Conservation (phyloP, 2,329 filamentous ascomycete genomes). For the Apiospora koreana region DNA sequence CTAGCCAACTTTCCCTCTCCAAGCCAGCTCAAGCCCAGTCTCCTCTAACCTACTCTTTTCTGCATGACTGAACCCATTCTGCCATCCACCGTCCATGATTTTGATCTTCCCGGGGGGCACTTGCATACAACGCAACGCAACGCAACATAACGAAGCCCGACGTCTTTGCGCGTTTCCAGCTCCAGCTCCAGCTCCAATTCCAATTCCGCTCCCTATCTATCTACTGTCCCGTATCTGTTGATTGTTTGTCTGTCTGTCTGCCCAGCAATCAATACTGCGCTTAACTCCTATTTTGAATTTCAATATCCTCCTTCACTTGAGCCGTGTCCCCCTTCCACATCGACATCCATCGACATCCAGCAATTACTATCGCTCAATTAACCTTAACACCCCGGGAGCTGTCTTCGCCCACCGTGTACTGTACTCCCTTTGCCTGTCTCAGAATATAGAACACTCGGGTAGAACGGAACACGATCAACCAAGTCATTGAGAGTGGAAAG, state of each 20-base stretch:
- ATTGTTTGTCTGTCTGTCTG: background rate
- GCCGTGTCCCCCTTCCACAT: background rate
- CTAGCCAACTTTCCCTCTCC: slow-evolving; percentile 3
- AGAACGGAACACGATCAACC: background rate
- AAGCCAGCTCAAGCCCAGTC: background rate
- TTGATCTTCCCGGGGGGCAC: slow-evolving; percentile 7
- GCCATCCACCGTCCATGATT: slow-evolving; percentile 5
- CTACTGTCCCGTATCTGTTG: background rate
- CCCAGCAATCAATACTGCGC: background rate
- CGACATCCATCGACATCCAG: background rate
- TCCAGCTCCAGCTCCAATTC: background rate
- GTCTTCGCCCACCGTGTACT: background rate
- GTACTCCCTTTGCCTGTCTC: slow-evolving; percentile 4
- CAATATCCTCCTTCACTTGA: slow-evolving; percentile 2
- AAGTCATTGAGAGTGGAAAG: background rate
- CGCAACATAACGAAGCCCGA: slow-evolving; percentile 3
- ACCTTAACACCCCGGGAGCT: background rate
- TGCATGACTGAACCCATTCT: slow-evolving; percentile 2
- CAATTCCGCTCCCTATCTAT: slow-evolving; percentile 5
- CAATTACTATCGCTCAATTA: background rate
- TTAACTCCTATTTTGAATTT: slow-evolving; percentile 2
- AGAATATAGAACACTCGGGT: background rate
- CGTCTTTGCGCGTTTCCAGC: background rate
- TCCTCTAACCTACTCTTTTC: slow-evolving; percentile 1
- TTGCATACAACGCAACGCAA: slow-evolving; percentile 5